phyloP scores from a whole-genome alignment of 352 stramenopile genomes.

The Phytopythium helicoides region DNA sequence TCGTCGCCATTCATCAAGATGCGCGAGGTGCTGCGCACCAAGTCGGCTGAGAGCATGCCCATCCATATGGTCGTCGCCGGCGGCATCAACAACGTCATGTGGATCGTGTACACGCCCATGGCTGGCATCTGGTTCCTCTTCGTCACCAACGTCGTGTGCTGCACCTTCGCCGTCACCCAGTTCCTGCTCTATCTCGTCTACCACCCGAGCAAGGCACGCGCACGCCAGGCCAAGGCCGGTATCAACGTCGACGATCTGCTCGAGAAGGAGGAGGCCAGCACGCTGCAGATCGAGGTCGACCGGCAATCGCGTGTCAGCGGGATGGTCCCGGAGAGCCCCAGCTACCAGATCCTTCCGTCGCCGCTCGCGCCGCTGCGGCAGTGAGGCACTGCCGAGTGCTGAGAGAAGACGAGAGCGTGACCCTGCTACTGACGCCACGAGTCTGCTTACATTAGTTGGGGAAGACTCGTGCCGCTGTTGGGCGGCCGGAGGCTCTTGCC shows the following conservation, averaged over 20 bases:
- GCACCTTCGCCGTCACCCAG: constrained; percentile 26
- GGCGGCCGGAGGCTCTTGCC: too few relatives aligned
- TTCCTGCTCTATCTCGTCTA: constrained; percentile 46
- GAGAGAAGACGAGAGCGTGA: background rate
- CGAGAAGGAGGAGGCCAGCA: constrained; percentile 17
- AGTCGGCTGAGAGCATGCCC: constrained; percentile 44
- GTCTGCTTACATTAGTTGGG: background rate
- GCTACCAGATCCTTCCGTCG: constrained; percentile 26
- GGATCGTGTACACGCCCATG: constrained; percentile 46
- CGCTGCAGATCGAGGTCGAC: constrained; percentile 13
- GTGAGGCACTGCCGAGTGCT: background rate
- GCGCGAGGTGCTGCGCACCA: constrained; percentile 40
- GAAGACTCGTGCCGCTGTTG: too few relatives aligned
- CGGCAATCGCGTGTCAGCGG: constrained; percentile 1
- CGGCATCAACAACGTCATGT: constrained; percentile 54
- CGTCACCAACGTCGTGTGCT: constrained; percentile 42
- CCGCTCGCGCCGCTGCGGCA: constrained; percentile 15
- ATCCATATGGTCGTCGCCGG: constrained; percentile 54
- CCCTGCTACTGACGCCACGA: background rate
- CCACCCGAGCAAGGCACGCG: constrained; percentile 42
- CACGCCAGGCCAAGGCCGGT: constrained; percentile 14
- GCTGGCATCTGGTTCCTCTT: constrained; percentile 50
- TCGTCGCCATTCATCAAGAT: constrained; percentile 56
- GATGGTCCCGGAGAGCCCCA: constrained; percentile 11
- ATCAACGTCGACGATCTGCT: constrained; percentile 14